These are phyloP conservation scores for Amauroascus niger DNA, from an alignment of 2,329 filamentous ascomycete species.

Conservation along the genomic window DNA sequence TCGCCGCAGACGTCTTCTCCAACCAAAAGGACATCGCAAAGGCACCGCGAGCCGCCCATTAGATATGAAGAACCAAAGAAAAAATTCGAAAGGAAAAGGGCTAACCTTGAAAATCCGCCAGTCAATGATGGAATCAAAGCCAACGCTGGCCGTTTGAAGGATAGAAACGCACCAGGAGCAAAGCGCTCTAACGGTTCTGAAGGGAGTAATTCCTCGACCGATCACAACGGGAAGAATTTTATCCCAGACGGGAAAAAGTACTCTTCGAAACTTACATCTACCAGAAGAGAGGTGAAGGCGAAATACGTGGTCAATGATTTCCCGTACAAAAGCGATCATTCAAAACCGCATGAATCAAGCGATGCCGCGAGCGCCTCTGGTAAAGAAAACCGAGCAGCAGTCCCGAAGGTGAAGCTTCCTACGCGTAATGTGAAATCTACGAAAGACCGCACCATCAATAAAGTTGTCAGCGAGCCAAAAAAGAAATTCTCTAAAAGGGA, in stretches of 20 bases:
- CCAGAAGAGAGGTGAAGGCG: slow-evolving; percentile 8
- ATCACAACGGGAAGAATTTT: background rate
- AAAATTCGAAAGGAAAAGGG: slow-evolving; percentile 23
- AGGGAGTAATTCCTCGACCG: background rate
- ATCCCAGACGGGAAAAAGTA: background rate
- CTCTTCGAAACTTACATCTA: background rate
- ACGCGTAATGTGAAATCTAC: slow-evolving; percentile 24
- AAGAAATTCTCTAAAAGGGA: slow-evolving; percentile 39
- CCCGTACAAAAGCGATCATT: slow-evolving; percentile 9
- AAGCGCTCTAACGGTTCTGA: slow-evolving; percentile 4
- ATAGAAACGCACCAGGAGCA: slow-evolving; percentile 19
- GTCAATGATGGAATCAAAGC: slow-evolving; percentile 24
- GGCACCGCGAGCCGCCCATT: slow-evolving; percentile 35
- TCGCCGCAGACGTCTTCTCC: slow-evolving; percentile 34
- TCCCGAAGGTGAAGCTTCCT: slow-evolving; percentile 23
- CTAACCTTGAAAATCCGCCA: slow-evolving; percentile 10
- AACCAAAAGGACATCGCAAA: slow-evolving; percentile 34
- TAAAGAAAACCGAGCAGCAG: slow-evolving; percentile 29
- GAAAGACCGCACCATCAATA: slow-evolving; percentile 36
- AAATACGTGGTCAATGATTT: slow-evolving; percentile 12
- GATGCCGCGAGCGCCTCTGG: slow-evolving; percentile 33
- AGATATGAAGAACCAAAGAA: slow-evolving; percentile 21
- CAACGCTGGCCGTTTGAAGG: slow-evolving; percentile 21
- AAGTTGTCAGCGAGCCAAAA: slow-evolving; percentile 37
- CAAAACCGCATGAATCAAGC: slow-evolving; percentile 18